A percentile compares a stretch with the other conserved stretches of the same genome.
phyloP scores from a whole-genome alignment of 176 grass and related monocot species.

The Areca catechu region DNA sequence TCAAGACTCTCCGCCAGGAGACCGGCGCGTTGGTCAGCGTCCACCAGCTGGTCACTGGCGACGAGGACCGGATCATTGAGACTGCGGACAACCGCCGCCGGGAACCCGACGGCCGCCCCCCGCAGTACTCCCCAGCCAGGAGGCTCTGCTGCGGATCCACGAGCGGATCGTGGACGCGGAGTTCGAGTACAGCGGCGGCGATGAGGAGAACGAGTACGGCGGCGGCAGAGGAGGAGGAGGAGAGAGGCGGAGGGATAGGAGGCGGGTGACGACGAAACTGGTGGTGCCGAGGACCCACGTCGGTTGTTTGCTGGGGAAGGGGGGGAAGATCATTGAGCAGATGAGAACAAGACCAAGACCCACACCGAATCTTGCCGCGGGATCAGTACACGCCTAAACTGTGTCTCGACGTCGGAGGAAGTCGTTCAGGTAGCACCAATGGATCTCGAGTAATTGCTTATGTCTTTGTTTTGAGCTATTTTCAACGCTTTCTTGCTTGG shows the following conservation, averaged over 20 bases:
- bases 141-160: constrained; percentile 78
- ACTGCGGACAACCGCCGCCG: constrained; percentile 47
- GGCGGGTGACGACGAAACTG: constrained; percentile 60
- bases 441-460: no score
- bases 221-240: constrained; percentile 22
- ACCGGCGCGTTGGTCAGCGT: constrained; percentile 68
- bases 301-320: constrained; percentile 80
- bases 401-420: constrained; percentile 74
- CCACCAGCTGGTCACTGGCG: constrained; percentile 46
- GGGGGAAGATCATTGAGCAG: constrained; percentile 96
- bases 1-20: constrained; percentile 44
- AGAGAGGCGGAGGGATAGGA: constrained; percentile 26
- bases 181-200: constrained; percentile 14
- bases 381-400: constrained; percentile 66
- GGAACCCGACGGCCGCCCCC: constrained; percentile 64
- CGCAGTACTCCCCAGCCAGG: constrained; percentile 81
- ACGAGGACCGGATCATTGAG: constrained; percentile 68
- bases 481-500: no score
- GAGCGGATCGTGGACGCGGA: constrained; percentile 72
- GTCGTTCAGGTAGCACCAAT: constrained; percentile 67
- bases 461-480: no score
- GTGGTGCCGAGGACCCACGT: constrained; percentile 74
- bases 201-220: constrained; percentile 9
- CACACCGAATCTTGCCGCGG: constrained; percentile 83
- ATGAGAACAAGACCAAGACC: constrained; percentile 96